These are phyloP conservation scores for Paracamarosporium sp. DNA, from an alignment of 2,329 filamentous ascomycete genomes.

Conservation along the genomic window DNA sequence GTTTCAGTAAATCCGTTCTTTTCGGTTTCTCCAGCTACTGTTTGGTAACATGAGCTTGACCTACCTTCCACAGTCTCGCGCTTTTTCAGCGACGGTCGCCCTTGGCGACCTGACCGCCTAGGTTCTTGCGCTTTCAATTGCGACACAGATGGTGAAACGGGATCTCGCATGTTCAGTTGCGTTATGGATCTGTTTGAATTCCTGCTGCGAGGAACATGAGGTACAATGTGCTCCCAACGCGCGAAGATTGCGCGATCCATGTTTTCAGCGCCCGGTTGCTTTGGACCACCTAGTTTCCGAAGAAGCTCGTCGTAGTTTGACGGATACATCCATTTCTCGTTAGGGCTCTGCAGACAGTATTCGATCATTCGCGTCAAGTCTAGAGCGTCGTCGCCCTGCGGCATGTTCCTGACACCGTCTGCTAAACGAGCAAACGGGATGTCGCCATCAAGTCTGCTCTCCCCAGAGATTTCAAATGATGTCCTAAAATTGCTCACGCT, in stretches of 20 bases:
- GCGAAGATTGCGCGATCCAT: slow-evolving; percentile 2
- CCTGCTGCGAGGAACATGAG: background rate
- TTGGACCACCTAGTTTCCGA: slow-evolving; percentile 5
- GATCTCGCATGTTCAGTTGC: background rate
- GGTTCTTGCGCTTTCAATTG: background rate
- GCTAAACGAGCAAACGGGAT: slow-evolving; percentile 12
- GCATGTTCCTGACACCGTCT: slow-evolving; percentile 1
- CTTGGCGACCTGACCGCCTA: background rate
- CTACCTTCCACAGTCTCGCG: background rate
- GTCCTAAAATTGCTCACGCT: slow-evolving; percentile 12
- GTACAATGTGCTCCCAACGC: slow-evolving; percentile 5
- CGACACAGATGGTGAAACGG: background rate
- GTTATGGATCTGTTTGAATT: background rate
- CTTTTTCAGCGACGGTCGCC: background rate
- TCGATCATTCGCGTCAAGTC: slow-evolving; percentile 14
- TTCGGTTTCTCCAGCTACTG: no score
- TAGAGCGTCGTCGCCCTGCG: slow-evolving; percentile 10
- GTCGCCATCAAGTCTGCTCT: background rate
- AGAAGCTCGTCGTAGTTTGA: slow-evolving; percentile 11
- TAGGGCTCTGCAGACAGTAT: slow-evolving; percentile 7
- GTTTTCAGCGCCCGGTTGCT: background rate
- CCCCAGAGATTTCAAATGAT: background rate
- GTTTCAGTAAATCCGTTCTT: background rate
- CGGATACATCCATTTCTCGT: slow-evolving; percentile 13
- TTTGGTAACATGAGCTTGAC: background rate